Evolutionary conservation across 768 basidiomycete species (phyloP).

Genomic region (Clitopilus passeckerianus): DNA sequence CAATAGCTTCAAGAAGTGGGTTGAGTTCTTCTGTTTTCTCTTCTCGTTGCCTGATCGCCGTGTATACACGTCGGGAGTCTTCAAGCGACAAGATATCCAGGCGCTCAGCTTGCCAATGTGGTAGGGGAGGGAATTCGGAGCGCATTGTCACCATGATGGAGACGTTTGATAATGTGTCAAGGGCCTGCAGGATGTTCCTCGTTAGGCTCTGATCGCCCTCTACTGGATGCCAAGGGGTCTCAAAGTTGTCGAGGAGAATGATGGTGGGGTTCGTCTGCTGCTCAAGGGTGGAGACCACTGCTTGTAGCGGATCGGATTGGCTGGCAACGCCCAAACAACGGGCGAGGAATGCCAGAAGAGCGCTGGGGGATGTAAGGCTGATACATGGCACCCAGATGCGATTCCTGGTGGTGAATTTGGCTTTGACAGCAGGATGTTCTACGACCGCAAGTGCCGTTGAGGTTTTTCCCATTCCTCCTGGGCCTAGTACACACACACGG

Average conservation of each 20-base stretch:
- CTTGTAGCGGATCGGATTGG: neutral
- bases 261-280: neutral
- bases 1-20: neutral
- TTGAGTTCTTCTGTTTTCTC: neutral
- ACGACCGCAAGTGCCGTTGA: neutral
- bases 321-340: neutral
- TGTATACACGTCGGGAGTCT: neutral
- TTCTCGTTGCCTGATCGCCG: neutral
- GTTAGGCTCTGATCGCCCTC: neutral
- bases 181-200: neutral
- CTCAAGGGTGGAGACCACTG: no score
- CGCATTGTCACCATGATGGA: neutral
- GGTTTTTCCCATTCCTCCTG: slow-evolving; percentile 72
- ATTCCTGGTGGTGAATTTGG: neutral
- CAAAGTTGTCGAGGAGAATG: neutral
- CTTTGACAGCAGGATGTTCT: neutral
- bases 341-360: neutral
- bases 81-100: neutral
- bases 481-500: slow-evolving; percentile 75
- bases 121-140: neutral
- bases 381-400: neutral
- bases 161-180: neutral
- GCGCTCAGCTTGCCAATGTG: neutral
- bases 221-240: neutral
- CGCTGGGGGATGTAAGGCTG: neutral